These are phyloP conservation scores for Candida broadrunensis DNA, from an alignment of 805 yeast genomes.

Conservation along the genomic window DNA sequence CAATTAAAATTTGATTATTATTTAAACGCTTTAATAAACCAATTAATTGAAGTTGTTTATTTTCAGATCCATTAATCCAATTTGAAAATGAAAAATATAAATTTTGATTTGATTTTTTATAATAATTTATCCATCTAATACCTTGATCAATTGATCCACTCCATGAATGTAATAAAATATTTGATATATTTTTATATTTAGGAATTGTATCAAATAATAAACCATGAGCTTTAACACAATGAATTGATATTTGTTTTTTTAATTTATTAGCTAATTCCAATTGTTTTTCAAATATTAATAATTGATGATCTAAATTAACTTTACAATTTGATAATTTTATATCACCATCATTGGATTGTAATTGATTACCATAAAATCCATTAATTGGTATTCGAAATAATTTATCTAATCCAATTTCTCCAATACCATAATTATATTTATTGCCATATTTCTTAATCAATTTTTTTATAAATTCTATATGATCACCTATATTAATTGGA, in stretches of 20 bases:
- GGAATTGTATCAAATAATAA: slow-evolving; percentile 45
- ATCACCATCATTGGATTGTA: slow-evolving; percentile 5
- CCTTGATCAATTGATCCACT: slow-evolving; percentile 79
- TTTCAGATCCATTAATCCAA: slow-evolving; percentile 42
- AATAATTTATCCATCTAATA: slow-evolving; percentile 40
- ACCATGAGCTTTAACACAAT: slow-evolving; percentile 82
- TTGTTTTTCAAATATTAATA: slow-evolving; percentile 46
- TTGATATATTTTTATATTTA: slow-evolving; percentile 20
- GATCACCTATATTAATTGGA: slow-evolving; percentile 47
- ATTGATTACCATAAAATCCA: slow-evolving; percentile 49
- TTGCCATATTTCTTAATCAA: slow-evolving; percentile 11
- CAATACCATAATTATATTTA: slow-evolving; percentile 47
- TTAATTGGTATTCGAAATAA: slow-evolving; percentile 61
- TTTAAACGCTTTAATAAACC: slow-evolving; percentile 15
- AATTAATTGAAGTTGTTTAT: slow-evolving; percentile 18
- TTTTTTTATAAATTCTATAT: slow-evolving; percentile 27
- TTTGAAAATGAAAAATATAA: slow-evolving; percentile 55
- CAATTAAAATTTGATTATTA: slow-evolving; percentile 26
- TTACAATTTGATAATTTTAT: slow-evolving; percentile 38
- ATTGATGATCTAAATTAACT: slow-evolving; percentile 69
- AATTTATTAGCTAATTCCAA: slow-evolving; percentile 51
- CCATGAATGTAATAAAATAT: slow-evolving; percentile 76
- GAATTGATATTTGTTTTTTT: slow-evolving; percentile 63
- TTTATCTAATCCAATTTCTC: slow-evolving; percentile 92
- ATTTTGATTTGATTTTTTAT: slow-evolving; percentile 14